Percentiles rank a stretch among this genome's conserved stretches.
Conservation (phyloP, 2,329 filamentous ascomycete genomes). For the Phyllosticta citrichinensis region DNA sequence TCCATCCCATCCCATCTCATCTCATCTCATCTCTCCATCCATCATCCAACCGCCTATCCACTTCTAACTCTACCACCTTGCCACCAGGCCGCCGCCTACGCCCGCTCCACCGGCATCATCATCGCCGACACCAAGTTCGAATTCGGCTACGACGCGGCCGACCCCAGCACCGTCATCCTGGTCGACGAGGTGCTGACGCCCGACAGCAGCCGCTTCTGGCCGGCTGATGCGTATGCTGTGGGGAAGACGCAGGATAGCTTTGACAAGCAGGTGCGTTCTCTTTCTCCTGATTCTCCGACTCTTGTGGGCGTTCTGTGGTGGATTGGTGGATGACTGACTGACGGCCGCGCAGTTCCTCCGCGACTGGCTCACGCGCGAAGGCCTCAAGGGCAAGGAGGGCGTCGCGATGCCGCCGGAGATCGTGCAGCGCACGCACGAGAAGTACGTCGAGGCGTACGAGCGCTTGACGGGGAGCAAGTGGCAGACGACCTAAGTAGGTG, state of each 20-base stretch:
- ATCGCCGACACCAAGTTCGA: constrained; percentile 73
- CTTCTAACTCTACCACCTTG: too few relatives aligned
- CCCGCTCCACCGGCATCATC: constrained; percentile 57
- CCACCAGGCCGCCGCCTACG: constrained; percentile 54
- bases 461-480: constrained; percentile 49
- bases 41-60: not conserved
- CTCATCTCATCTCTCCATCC: too few relatives aligned
- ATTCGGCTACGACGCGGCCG: constrained; percentile 55
- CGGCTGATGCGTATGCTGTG: constrained; percentile 57
- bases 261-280: constrained; percentile 50
- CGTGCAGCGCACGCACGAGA: constrained; percentile 54
- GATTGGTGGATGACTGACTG: not conserved
- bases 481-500: not conserved
- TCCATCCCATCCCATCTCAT: not conserved
- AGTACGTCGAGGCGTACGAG: constrained; percentile 69
- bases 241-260: constrained; percentile 73
- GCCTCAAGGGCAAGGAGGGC: constrained; percentile 64
- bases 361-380: constrained; percentile 67
- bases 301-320: not conserved
- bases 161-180: constrained; percentile 52
- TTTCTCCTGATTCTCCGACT: too few relatives aligned
- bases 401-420: constrained; percentile 66
- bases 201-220: constrained; percentile 72
- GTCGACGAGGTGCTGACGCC: constrained; percentile 83
- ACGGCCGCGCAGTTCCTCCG: constrained; percentile 42